Evolutionary conservation across 139 green algal species (phyloP).

Genomic region (Tetradesmus lagerheimii): DNA sequence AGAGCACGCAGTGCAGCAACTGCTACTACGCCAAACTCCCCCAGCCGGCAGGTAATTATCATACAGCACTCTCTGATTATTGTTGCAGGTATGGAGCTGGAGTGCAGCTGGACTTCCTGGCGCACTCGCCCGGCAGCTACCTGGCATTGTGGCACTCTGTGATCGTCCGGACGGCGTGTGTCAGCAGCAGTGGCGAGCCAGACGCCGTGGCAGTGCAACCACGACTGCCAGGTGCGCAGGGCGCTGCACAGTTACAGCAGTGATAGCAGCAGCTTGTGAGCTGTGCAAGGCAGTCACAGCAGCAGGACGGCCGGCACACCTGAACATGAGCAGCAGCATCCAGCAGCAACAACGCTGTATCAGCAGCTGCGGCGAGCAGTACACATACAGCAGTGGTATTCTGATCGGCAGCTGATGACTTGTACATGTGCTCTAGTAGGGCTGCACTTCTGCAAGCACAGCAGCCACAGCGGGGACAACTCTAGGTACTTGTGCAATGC

Average conservation of each 20-base stretch:
- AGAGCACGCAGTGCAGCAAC: neutral
- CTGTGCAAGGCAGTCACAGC: neutral
- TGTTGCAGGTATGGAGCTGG: constrained; percentile 31
- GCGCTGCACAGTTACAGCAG: neutral
- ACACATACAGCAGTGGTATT: neutral
- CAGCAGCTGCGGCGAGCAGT: neutral
- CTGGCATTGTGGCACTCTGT: constrained; percentile 9
- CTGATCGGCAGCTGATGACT: neutral
- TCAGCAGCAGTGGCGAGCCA: constrained; percentile 12
- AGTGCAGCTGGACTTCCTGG: constrained; percentile 22
- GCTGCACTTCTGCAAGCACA: neutral
- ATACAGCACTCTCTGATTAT: neutral
- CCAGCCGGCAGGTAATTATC: neutral
- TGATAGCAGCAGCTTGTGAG: neutral
- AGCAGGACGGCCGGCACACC: no score
- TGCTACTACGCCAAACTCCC: neutral
- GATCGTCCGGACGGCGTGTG: neutral
- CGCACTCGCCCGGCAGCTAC: neutral
- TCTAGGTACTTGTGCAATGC: no score
- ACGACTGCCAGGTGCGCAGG: constrained; percentile 4
- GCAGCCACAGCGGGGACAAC: neutral
- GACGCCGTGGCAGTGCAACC: constrained; percentile 38
- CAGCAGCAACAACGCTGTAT: neutral
- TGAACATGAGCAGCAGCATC: neutral
- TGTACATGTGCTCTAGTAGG: neutral